Conservation (phyloP, 2,329 filamentous ascomycete species). For the Alternaria atra region DNA sequence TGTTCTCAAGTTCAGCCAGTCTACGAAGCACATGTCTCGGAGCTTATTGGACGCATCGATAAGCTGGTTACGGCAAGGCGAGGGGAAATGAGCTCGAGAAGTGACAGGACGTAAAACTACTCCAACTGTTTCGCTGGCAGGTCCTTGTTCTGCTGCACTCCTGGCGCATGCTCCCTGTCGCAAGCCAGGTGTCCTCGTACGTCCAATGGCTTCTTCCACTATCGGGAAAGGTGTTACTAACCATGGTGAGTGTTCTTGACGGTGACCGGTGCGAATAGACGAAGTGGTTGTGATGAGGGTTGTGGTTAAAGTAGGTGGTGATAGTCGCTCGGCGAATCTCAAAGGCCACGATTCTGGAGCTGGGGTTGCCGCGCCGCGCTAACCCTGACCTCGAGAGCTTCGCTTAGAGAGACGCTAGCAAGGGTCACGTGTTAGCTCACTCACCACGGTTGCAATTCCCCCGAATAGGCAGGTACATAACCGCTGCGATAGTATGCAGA, state of each 20-base stretch:
- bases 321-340: constrained; percentile 24
- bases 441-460: constrained; percentile 7
- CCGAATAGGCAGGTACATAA: constrained; percentile 4
- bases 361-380: constrained; percentile 30
- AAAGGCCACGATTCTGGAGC: constrained; percentile 49
- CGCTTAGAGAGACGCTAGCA: constrained; percentile 30
- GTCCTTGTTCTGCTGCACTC: not conserved
- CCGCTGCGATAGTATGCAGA: not conserved
- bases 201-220: constrained; percentile 11
- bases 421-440: constrained; percentile 23
- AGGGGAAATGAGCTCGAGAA: not conserved
- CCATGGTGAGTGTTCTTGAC: constrained; percentile 26
- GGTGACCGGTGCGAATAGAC: constrained; percentile 10
- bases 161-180: constrained; percentile 15
- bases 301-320: constrained; percentile 25
- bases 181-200: constrained; percentile 3
- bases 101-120: not conserved
- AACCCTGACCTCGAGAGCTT: constrained; percentile 21
- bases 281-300: constrained; percentile 8
- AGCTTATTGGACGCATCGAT: not conserved
- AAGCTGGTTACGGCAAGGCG: too few relatives aligned
- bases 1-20: not conserved
- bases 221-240: constrained; percentile 17
- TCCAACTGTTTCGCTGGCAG: not conserved
- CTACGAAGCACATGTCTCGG: not conserved